These are phyloP conservation scores for Xylariaceae sp. DNA, from an alignment of 2,329 filamentous ascomycete genomes.

Conservation along the genomic window DNA sequence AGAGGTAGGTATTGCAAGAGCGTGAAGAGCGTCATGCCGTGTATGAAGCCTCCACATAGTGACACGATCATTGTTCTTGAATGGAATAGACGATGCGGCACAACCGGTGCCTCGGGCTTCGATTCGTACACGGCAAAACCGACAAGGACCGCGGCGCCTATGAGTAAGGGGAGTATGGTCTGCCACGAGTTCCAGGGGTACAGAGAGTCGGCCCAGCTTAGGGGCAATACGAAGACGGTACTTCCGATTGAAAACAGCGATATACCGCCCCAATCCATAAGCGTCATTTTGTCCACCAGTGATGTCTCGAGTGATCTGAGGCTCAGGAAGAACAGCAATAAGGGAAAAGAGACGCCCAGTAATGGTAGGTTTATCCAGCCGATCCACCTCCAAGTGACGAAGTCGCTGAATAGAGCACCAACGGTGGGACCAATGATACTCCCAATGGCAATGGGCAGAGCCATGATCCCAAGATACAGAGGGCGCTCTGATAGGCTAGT, in stretches of 20 bases:
- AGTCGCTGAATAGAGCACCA: slow-evolving; percentile 34
- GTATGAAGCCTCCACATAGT: slow-evolving; percentile 32
- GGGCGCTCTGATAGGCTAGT: slow-evolving; percentile 38
- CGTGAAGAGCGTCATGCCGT: slow-evolving; percentile 37
- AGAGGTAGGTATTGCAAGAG: slow-evolving; percentile 39
- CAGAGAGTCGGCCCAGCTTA: slow-evolving; percentile 40
- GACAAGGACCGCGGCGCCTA: slow-evolving; percentile 34
- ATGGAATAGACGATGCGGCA: slow-evolving; percentile 39
- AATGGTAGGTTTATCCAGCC: slow-evolving; percentile 38
- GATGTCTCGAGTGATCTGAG: slow-evolving; percentile 23
- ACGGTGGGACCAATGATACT: slow-evolving; percentile 35
- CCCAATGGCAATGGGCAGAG: slow-evolving; percentile 34
- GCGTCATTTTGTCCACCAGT: slow-evolving; percentile 18
- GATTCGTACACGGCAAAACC: slow-evolving; percentile 37
- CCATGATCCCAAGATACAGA: slow-evolving; percentile 32
- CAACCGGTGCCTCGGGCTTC: slow-evolving; percentile 32
- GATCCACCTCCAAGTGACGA: slow-evolving; percentile 35
- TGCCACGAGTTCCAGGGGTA: slow-evolving; percentile 39
- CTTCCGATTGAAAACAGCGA: slow-evolving; percentile 29
- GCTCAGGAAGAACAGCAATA: slow-evolving; percentile 26
- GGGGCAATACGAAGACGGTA: slow-evolving; percentile 33
- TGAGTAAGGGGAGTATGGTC: slow-evolving; percentile 38
- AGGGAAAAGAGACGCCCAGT: slow-evolving; percentile 19
- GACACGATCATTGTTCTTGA: slow-evolving; percentile 29
- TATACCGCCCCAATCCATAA: slow-evolving; percentile 39